Conservation (phyloP, 495 filamentous ascomycete genomes). For the Daldinia decipiens region DNA sequence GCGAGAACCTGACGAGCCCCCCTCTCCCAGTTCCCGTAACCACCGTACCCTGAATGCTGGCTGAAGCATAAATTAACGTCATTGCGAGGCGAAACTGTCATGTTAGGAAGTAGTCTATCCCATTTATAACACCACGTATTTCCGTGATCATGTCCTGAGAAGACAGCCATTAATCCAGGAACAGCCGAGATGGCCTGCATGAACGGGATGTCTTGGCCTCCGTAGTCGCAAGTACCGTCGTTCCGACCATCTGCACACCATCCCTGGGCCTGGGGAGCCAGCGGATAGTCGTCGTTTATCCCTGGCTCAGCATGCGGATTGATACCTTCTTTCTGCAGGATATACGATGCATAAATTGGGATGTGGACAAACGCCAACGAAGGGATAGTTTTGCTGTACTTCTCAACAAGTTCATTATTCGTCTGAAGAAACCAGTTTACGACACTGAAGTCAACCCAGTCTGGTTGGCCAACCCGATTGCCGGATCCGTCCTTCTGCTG, state of each 20-base stretch:
- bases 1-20: conserved; percentile 69
- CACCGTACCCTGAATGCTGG: conserved; percentile 76
- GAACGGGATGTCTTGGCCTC: conserved; percentile 70
- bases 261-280: conserved; percentile 63
- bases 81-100: conserved; percentile 47
- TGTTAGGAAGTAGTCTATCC: conserved; percentile 48
- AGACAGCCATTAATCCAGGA: conserved; percentile 68
- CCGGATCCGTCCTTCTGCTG: conserved; percentile 54
- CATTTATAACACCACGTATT: conserved; percentile 71
- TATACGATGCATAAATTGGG: conserved; percentile 66
- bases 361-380: conserved; percentile 80
- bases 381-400: conserved; percentile 62
- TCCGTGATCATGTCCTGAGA: conserved; percentile 77
- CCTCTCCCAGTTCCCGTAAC: conserved; percentile 72
- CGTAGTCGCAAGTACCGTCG: conserved; percentile 53
- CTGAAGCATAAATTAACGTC: conserved; percentile 70
- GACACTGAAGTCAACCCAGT: conserved; percentile 62
- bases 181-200: conserved; percentile 70
- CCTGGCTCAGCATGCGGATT: conserved; percentile 64
- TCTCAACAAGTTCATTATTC: conserved; percentile 53
- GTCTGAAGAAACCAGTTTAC: conserved; percentile 69
- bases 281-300: conserved; percentile 69
- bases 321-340: conserved; percentile 58
- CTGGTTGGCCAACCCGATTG: conserved; percentile 48
- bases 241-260: conserved; percentile 58